Evolutionary conservation across 2,329 filamentous ascomycete genomes (phyloP).

Genomic region (Stachybotrys chlorohalonatus): DNA sequence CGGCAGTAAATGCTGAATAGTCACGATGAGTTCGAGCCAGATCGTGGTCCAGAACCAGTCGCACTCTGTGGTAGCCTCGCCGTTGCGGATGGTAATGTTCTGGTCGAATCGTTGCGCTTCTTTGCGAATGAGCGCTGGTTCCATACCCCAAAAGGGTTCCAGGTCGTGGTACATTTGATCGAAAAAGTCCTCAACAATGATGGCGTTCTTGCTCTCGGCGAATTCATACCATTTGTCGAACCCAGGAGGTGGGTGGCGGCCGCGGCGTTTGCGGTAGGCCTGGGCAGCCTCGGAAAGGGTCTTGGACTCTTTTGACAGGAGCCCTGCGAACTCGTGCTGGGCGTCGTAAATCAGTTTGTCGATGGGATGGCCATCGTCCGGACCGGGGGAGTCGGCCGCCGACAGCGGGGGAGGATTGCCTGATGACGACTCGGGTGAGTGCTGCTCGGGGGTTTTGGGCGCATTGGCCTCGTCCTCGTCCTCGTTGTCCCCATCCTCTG

Average conservation of each 20-base stretch:
- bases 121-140: slow-evolving; percentile 37
- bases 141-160: slow-evolving; percentile 46
- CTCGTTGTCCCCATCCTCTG: neutral
- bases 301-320: slow-evolving; percentile 34
- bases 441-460: slow-evolving; percentile 1
- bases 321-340: slow-evolving; percentile 27
- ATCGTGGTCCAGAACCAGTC: slow-evolving; percentile 51
- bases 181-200: slow-evolving; percentile 56
- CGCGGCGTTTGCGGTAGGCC: slow-evolving; percentile 48
- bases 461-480: neutral
- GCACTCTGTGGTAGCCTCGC: slow-evolving; percentile 39
- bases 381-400: neutral
- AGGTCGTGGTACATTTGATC: slow-evolving; percentile 55
- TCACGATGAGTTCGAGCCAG: slow-evolving; percentile 44
- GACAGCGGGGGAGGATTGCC: slow-evolving; percentile 1
- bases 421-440: neutral
- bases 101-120: slow-evolving; percentile 48
- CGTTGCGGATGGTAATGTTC: slow-evolving; percentile 49
- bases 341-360: slow-evolving; percentile 39
- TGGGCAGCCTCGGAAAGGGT: slow-evolving; percentile 45
- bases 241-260: slow-evolving; percentile 53
- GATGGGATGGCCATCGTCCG: slow-evolving; percentile 34
- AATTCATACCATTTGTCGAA: slow-evolving; percentile 53
- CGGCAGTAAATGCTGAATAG: slow-evolving; percentile 46
- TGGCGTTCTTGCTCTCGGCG: slow-evolving; percentile 38